Base-by-base conservation (phyloP, 2,329 filamentous ascomycete species). In the Rhexocercosporidium sp. region DNA sequence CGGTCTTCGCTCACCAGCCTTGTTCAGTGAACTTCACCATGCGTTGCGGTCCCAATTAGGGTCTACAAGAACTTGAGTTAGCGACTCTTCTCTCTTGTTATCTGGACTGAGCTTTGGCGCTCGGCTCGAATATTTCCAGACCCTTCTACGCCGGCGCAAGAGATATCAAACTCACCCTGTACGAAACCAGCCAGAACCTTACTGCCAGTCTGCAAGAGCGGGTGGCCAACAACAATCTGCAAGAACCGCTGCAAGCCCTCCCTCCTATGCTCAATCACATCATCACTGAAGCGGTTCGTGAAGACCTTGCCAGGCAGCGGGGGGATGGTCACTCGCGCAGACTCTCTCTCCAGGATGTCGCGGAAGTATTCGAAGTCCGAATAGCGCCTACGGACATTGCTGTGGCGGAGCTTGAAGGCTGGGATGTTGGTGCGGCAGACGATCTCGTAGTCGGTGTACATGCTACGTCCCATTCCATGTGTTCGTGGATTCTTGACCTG, bases 401-500 rank as follows among this genome's bases (percentile, higher is more conserved):
- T 94, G 78, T 92, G 88, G 73, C 94, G 93, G 75, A 97, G 89
- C 84, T 98, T 98, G 87, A 99, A 99, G 75, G 96, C 94, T 66
- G 96, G 96, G 78, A 99, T 99, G 83, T 99, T 99, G 82, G 96
- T 99, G 76, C 92, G 91, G 84, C 96, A 97, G 75, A 97, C 87
- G 78, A 99, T 97, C 81, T 98, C 94, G 85, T 98, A 99, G 82
- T 96, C 96, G 64, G 96, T 99, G 85, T 98, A 98, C 94, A 97
- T 97, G 83, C 89, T 88, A 74, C 96, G 92, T 71, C 94, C 95
- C 77, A 96, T 94, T 79, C 96, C 96, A 81, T 97, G 93, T 31
- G 94, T 97, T 82, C 94, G 91, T 39, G 96, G 96, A 79, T 96
- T 96, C 78, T 92, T 92, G 75, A 98, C 93, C 94, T 97, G 79